These are phyloP conservation scores for Yamadazyma phyllophila DNA, from an alignment of 805 yeast genomes.

Conservation along the genomic window DNA sequence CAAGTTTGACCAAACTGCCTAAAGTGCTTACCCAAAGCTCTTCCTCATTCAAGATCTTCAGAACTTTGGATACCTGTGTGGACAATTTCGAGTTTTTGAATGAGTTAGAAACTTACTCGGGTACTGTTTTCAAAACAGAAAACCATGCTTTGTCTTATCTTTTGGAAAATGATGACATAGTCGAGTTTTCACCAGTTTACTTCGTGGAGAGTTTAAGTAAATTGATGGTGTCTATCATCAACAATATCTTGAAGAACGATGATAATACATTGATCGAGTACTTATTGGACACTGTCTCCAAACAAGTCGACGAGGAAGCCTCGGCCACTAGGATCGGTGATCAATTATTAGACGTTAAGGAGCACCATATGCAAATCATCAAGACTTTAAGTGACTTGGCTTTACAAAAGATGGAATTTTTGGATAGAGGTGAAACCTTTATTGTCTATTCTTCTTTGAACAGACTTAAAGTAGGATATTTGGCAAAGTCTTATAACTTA, in stretches of 20 bases:
- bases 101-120: conserved; percentile 33
- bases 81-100: conserved; percentile 39
- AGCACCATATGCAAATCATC: conserved; percentile 25
- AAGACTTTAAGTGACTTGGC: conserved; percentile 32
- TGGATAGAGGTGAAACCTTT: conserved; percentile 59
- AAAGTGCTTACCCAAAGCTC: conserved; percentile 22
- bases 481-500: conserved; percentile 53
- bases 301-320: conserved; percentile 16
- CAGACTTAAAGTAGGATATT: conserved; percentile 49
- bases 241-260: conserved; percentile 27
- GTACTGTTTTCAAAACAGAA: conserved; percentile 14
- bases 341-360: conserved; percentile 19
- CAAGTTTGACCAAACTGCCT: conserved; percentile 29
- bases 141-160: conserved; percentile 17
- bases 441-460: conserved; percentile 50
- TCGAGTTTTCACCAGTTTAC: conserved; percentile 34
- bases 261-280: conserved; percentile 26
- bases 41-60: conserved; percentile 29
- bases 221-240: conserved; percentile 34
- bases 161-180: conserved; percentile 25
- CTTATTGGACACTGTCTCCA: conserved; percentile 25
- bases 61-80: conserved; percentile 32
- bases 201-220: conserved; percentile 33
- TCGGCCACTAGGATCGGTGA: not conserved
- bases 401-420: conserved; percentile 38